phyloP scores from a whole-genome alignment of 768 basidiomycete genomes.

The Dioszegia hungarica region DNA sequence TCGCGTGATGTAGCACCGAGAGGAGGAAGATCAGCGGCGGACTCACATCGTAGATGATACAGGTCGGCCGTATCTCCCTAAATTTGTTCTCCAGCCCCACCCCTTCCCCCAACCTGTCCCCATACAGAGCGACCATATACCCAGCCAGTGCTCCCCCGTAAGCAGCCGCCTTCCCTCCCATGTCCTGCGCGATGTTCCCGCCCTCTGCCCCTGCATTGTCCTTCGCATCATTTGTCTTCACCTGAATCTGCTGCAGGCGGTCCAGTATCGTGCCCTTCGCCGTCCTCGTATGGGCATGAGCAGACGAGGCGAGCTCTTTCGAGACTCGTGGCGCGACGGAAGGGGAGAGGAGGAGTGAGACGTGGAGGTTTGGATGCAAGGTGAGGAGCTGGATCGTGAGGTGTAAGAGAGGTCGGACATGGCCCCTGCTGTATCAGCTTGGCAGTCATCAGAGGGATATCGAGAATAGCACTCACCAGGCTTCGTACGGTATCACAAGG shows the following conservation, averaged over 20 bases:
- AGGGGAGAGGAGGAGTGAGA: slow-evolving; percentile 21
- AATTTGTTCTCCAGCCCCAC: slow-evolving; percentile 13
- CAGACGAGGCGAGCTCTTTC: slow-evolving; percentile 18
- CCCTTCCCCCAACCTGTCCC: background rate
- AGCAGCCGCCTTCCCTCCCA: slow-evolving; percentile 14
- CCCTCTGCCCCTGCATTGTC: background rate
- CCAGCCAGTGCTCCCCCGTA: slow-evolving; percentile 14
- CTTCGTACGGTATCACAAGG: slow-evolving; percentile 10
- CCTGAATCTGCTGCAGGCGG: slow-evolving; percentile 8
- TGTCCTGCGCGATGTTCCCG: background rate
- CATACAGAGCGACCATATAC: slow-evolving; percentile 6
- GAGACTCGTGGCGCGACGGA: slow-evolving; percentile 3
- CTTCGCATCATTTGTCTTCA: background rate
- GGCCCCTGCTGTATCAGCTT: slow-evolving; percentile 9
- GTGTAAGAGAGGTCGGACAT: slow-evolving; percentile 15
- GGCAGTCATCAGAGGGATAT: background rate
- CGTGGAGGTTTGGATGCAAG: slow-evolving; percentile 7
- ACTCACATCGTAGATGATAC: slow-evolving; percentile 29
- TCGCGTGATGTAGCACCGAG: too few species aligned
- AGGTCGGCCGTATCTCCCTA: slow-evolving; percentile 8
- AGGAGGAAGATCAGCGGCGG: too few species aligned
- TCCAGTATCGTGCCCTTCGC: background rate
- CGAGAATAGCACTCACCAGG: slow-evolving; percentile 14
- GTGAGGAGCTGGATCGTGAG: slow-evolving; percentile 7
- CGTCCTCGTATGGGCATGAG: slow-evolving; percentile 1